Conservation (phyloP, 805 yeast genomes). For the Phaffomyces antillensis region DNA sequence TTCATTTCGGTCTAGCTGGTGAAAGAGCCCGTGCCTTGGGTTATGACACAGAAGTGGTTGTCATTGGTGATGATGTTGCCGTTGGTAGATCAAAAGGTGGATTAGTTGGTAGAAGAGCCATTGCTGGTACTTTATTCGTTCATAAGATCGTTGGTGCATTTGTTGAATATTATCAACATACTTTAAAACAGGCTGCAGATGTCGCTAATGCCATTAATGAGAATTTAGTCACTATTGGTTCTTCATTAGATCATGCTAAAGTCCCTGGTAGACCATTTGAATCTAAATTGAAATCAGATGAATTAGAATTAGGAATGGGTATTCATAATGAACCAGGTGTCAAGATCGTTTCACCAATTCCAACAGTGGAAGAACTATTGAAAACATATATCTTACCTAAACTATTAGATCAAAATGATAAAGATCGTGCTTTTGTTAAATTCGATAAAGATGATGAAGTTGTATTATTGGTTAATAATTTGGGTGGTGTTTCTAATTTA, state of each 20-base stretch:
- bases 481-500: slow-evolving; percentile 84
- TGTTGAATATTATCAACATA: slow-evolving; percentile 35
- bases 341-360: slow-evolving; percentile 46
- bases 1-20: slow-evolving; percentile 88
- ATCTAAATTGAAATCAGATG: slow-evolving; percentile 44
- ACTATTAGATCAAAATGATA: slow-evolving; percentile 54
- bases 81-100: slow-evolving; percentile 88
- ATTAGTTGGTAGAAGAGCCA: slow-evolving; percentile 89
- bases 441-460: slow-evolving; percentile 60
- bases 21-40: slow-evolving; percentile 83
- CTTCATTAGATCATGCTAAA: slow-evolving; percentile 81
- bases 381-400: slow-evolving; percentile 51
- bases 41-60: slow-evolving; percentile 59
- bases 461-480: slow-evolving; percentile 68
- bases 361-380: slow-evolving; percentile 56
- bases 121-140: slow-evolving; percentile 84
- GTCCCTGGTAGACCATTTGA: slow-evolving; percentile 77
- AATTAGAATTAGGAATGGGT: slow-evolving; percentile 91
- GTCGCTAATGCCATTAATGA: slow-evolving; percentile 56
- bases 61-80: slow-evolving; percentile 89
- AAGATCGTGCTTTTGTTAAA: slow-evolving; percentile 75
- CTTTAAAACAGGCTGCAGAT: slow-evolving; percentile 44
- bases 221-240: slow-evolving; percentile 78
- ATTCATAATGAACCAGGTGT: slow-evolving; percentile 94
- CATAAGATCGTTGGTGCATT: slow-evolving; percentile 84